phyloP scores from a whole-genome alignment of 495 filamentous ascomycete species.

The Parathielavia hyrcaniae region DNA sequence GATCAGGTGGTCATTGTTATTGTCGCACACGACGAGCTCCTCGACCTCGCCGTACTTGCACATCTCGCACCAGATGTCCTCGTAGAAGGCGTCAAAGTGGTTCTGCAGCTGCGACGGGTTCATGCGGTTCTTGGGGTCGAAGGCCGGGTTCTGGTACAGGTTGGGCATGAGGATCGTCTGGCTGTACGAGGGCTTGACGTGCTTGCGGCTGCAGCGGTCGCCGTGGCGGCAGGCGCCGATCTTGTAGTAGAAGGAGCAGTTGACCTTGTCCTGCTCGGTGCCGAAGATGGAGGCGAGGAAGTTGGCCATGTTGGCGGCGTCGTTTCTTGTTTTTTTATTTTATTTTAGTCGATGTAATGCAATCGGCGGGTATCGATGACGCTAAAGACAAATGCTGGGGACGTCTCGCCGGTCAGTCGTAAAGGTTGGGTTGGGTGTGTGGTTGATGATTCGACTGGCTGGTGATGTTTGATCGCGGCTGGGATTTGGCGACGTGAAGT shows the following conservation, averaged over 20 bases:
- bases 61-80: slow-evolving; percentile 99
- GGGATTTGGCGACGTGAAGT: slow-evolving; percentile 1
- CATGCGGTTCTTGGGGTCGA: slow-evolving; percentile 96
- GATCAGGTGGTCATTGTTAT: slow-evolving; percentile 97
- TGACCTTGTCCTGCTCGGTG: slow-evolving; percentile 92
- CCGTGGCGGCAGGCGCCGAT: slow-evolving; percentile 98
- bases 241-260: slow-evolving; percentile 46
- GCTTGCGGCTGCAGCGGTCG: slow-evolving; percentile 94
- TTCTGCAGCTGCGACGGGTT: slow-evolving; percentile 90
- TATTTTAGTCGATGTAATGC: too few species aligned
- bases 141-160: slow-evolving; percentile 97
- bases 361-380: too few species aligned
- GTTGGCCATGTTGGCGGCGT: slow-evolving; percentile 60
- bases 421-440: not conserved
- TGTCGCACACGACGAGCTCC: slow-evolving; percentile 85
- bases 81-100: slow-evolving; percentile 99
- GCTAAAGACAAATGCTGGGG: too few species aligned
- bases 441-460: slow-evolving; percentile 1
- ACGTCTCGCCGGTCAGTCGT: too few species aligned
- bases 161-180: slow-evolving; percentile 97
- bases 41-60: slow-evolving; percentile 88
- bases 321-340: not conserved
- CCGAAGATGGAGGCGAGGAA: slow-evolving; percentile 99
- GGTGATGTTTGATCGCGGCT: not conserved
- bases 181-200: slow-evolving; percentile 96